Evolutionary conservation across 2,329 filamentous ascomycete species (phyloP).

Genomic region (Teratosphaeria nubilosa): DNA sequence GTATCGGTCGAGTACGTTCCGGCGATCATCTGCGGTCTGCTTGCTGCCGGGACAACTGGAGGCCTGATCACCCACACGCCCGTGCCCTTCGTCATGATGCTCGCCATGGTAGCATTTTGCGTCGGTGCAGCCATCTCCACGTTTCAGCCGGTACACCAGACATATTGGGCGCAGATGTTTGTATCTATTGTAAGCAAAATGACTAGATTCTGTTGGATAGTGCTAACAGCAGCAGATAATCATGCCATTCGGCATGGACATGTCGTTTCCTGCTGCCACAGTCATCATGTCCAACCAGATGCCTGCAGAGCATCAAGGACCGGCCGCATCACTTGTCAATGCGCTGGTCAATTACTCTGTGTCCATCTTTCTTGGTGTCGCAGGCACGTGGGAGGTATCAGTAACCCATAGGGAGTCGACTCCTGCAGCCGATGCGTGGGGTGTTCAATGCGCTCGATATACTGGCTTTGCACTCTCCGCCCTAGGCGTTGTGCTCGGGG

Average conservation of each 20-base stretch:
- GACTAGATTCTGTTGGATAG: not conserved
- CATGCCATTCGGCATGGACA: slow-evolving; percentile 45
- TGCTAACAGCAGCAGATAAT: not conserved
- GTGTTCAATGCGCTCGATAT: slow-evolving; percentile 32
- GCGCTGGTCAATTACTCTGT: slow-evolving; percentile 61
- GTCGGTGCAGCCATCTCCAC: slow-evolving; percentile 31
- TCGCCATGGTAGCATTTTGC: slow-evolving; percentile 32
- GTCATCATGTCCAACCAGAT: slow-evolving; percentile 48
- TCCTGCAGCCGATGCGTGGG: slow-evolving; percentile 21
- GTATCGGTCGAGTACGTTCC: slow-evolving; percentile 37
- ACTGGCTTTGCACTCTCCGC: slow-evolving; percentile 24
- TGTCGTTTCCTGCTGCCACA: slow-evolving; percentile 53
- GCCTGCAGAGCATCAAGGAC: slow-evolving; percentile 37
- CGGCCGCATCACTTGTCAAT: slow-evolving; percentile 46
- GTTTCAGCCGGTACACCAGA: slow-evolving; percentile 43
- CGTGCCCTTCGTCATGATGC: slow-evolving; percentile 25
- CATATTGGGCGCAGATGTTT: slow-evolving; percentile 56
- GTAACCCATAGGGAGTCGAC: slow-evolving; percentile 29
- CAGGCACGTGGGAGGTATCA: slow-evolving; percentile 49
- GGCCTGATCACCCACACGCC: slow-evolving; percentile 15
- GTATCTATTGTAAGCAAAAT: slow-evolving; percentile 20
- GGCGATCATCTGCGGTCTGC: slow-evolving; percentile 33
- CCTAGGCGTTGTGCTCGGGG: slow-evolving; percentile 14
- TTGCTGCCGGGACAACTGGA: slow-evolving; percentile 34
- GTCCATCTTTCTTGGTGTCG: slow-evolving; percentile 53